phyloP scores from a whole-genome alignment of 345 rosid genomes.

The Pugionium cornutum region DNA sequence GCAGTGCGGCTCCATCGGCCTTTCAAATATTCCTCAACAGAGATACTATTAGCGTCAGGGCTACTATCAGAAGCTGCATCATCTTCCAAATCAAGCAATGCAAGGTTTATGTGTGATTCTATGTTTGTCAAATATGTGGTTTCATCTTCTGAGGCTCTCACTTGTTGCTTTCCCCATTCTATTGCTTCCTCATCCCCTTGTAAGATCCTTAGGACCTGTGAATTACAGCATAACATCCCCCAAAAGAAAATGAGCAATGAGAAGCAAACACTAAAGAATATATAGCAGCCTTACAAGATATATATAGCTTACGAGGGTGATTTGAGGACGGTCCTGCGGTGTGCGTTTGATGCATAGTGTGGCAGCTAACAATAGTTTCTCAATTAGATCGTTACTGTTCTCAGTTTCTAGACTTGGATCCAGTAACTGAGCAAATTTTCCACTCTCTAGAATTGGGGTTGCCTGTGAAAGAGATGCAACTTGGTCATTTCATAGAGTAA shows the following conservation, averaged over 20 bases:
- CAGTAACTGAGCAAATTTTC: slow-evolving; percentile 63
- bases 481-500: slow-evolving; percentile 12
- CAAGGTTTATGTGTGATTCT: slow-evolving; percentile 80
- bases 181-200: slow-evolving; percentile 73
- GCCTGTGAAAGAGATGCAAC: slow-evolving; percentile 54
- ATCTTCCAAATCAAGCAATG: slow-evolving; percentile 74
- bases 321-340: slow-evolving; percentile 66
- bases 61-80: slow-evolving; percentile 65
- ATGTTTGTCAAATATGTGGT: slow-evolving; percentile 55
- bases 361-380: slow-evolving; percentile 82
- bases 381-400: slow-evolving; percentile 49
- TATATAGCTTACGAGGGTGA: slow-evolving; percentile 52
- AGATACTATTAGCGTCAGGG: slow-evolving; percentile 52
- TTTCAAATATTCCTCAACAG: slow-evolving; percentile 72
- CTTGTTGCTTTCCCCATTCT: slow-evolving; percentile 67
- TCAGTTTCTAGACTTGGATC: slow-evolving; percentile 59
- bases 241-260: not conserved
- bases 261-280: not conserved
- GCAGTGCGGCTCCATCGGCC: slow-evolving; percentile 81
- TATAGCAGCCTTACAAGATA: too few species aligned
- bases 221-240: not conserved
- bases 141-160: slow-evolving; percentile 54
- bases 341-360: slow-evolving; percentile 70
- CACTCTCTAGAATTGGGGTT: slow-evolving; percentile 70
- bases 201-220: slow-evolving; percentile 75